Evolutionary conservation across 2,329 filamentous ascomycete genomes (phyloP).

Genomic region (Polytolypa hystricis): DNA sequence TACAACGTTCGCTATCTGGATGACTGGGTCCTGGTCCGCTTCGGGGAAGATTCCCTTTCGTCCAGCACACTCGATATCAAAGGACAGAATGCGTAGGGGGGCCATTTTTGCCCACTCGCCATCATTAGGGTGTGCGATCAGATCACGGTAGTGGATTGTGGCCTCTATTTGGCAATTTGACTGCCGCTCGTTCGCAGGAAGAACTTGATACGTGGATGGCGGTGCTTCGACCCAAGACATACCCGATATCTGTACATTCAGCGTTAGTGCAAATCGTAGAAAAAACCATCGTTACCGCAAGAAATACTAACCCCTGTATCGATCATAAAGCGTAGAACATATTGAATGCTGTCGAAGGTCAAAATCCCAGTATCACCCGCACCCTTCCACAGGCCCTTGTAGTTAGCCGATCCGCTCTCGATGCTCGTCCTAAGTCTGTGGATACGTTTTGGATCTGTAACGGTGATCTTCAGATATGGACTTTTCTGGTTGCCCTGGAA

Average conservation of each 20-base stretch:
- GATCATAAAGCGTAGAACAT: constrained; percentile 93
- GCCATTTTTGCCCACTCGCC: constrained; percentile 99
- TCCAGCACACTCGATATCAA: constrained; percentile 97
- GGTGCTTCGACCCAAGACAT: constrained; percentile 97
- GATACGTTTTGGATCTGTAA: constrained; percentile 80
- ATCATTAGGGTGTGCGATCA: constrained; percentile 77
- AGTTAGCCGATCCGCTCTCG: constrained; percentile 67
- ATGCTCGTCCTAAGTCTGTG: constrained; percentile 63
- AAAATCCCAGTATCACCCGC: constrained; percentile 54
- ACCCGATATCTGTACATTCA: constrained; percentile 54
- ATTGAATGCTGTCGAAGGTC: constrained; percentile 94
- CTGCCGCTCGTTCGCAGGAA: constrained; percentile 56
- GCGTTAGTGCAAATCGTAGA: neutral
- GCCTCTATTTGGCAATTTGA: constrained; percentile 98
- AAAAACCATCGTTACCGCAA: neutral
- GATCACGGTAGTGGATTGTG: constrained; percentile 65
- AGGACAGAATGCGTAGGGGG: constrained; percentile 80
- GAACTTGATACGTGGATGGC: constrained; percentile 58
- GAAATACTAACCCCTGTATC: constrained; percentile 60
- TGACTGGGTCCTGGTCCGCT: constrained; percentile 81
- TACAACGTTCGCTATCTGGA: constrained; percentile 95
- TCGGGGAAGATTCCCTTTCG: constrained; percentile 97
- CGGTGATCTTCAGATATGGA: constrained; percentile 86
- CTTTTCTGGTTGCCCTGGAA: constrained; percentile 90
- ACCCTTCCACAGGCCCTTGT: constrained; percentile 77